Evolutionary conservation across 495 filamentous ascomycete species (phyloP), one percentile per base, ranked within the genome.

Genomic region (Annulohypoxylon stygium): DNA sequence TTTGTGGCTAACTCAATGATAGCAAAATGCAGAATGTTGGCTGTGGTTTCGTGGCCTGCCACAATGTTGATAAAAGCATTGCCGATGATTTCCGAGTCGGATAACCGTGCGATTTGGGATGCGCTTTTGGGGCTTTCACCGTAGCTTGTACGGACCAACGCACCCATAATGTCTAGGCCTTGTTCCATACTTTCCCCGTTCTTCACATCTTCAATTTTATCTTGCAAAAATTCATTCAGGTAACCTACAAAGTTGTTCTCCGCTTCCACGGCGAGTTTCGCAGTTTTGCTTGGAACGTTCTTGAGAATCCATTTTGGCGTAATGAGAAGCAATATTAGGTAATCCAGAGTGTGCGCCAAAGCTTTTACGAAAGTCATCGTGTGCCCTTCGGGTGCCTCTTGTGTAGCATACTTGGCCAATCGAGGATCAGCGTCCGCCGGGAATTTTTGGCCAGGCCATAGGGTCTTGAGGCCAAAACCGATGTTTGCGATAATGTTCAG

Each of bases 41-140:
- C 90, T 3, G 90, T 88, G 0, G 91, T 91, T 75, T 93, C 91
- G 77, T 93, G 91, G 20, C 91, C 91, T 0, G 91, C 91, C 12
- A 93, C 81, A 45, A 89, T 86, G 77, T 92, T 89, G 73, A 93
- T 86, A 78, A 92, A 93, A 10, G 90, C 87, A 74, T 93, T 92
- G 34, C 89, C 90, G 25, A 91, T 82, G 70, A 93, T 89, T 53
- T 93, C 90, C 14, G 81, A 79, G 70, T 90, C 85, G 3, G 78
- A 78, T 10, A 90, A 74, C 33, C 81, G 61, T n/a, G 75, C 72
- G 58, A 66, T 61, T 39, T 60, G 55, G 4, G 60, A 2, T 9
- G 60, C 37, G 10, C 39, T 54, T 1, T 20, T 58, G 41, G 62
- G 43, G 18, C 66, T 70, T 45, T 79, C 74, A 37, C 78, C 79